These are phyloP conservation scores for Aspergillus quadrilineatus DNA, from an alignment of 2,329 filamentous ascomycete species.

Conservation along the genomic window DNA sequence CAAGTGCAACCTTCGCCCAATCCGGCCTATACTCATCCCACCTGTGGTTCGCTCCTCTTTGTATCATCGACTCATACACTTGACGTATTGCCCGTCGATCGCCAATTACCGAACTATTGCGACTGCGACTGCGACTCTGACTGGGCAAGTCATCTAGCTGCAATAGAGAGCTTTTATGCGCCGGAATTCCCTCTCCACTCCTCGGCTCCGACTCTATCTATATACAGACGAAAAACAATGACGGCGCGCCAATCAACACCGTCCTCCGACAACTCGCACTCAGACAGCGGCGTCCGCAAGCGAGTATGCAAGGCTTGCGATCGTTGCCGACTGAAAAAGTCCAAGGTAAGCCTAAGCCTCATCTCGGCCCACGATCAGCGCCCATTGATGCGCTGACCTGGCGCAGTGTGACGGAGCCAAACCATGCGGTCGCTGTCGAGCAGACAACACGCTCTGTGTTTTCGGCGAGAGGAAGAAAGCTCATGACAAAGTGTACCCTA, in stretches of 20 bases:
- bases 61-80: conserved; percentile 18
- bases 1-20: conserved; percentile 14
- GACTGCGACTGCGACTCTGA: conserved; percentile 1
- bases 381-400: conserved; percentile 26
- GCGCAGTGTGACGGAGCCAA: conserved; percentile 59
- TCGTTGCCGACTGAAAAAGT: conserved; percentile 65
- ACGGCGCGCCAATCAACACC: conserved; percentile 42
- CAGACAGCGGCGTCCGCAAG: conserved; percentile 55
- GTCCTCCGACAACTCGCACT: conserved; percentile 40
- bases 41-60: conserved; percentile 10
- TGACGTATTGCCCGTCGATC: conserved; percentile 14
- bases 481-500: conserved; percentile 67
- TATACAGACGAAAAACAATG: conserved; percentile 29
- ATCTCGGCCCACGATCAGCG: conserved; percentile 12
- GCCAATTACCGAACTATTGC: conserved; percentile 14
- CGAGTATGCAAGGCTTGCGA: conserved; percentile 67
- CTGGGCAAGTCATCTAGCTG: background rate
- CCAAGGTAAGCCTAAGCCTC: conserved; percentile 51
- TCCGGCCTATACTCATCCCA: conserved; percentile 14
- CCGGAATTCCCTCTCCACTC: conserved; percentile 3
- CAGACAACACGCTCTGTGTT: conserved; percentile 64
- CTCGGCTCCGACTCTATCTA: background rate
- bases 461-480: conserved; percentile 66
- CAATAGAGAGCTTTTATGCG: conserved; percentile 1
- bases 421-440: conserved; percentile 62